Base-by-base conservation (phyloP, 306 rosid genomes). In the Vicia villosa region DNA sequence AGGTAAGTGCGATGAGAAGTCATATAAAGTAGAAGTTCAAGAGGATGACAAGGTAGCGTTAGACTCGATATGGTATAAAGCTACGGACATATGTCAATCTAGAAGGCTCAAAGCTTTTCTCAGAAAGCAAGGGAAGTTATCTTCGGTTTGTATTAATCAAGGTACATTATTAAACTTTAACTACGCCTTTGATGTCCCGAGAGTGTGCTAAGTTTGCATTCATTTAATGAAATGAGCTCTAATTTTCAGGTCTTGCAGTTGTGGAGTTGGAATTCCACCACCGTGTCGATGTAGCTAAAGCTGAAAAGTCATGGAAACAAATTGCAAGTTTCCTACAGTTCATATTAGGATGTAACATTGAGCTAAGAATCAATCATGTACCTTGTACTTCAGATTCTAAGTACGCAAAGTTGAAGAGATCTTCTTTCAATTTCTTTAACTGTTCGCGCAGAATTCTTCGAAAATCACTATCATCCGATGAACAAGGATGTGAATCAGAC, bases 271-370 rank as follows among this genome's bases (percentile, higher is more conserved):
- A 89, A 65, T 92, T 92, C 80, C 77, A 49, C 71, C 96, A 63
- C 56, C 91, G 79, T 12, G 80, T 70, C 38, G 55, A 77, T 24
- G 84, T 80, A 56, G 64, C 81, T 10, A 86, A 70, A 80, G 97
- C 96, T 5, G 95, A 89, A 80, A 87, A 83, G 79, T 89, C 92
- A n/a, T 87, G 93, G 97, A 89, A 87, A 81, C 61, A 71, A 82
- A 92, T 92, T 24, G 94, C 95, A 62, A 86, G 77, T 70, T 84
- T 74, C 46, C 88, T 92, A 42, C 96, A 86, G 74, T 77, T 77
- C 30, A 65, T 87, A 52, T 77, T 86, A 42, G 91, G 92, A 32
- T 83, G 90, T 62, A 87, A 89, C 72, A 86, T 92, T 47, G 97
- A 89, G 83, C 82, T 92, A 11, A 84, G 95, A 81, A 83, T 92